Evolutionary conservation across 768 basidiomycete species (phyloP).

Genomic region (Mycena indigotica): DNA sequence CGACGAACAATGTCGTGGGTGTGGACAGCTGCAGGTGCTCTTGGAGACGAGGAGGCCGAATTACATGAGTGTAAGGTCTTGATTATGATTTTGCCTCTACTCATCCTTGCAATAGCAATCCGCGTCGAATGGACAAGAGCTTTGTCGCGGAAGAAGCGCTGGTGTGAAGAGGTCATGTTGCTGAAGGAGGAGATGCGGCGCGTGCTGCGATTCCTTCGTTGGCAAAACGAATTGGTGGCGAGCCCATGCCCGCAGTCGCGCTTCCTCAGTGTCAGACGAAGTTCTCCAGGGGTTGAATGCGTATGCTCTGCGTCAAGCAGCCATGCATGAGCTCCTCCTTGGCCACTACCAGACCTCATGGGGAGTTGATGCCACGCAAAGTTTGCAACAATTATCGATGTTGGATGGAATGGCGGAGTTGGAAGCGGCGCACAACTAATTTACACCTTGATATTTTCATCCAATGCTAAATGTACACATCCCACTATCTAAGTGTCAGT

Average conservation of each 20-base stretch:
- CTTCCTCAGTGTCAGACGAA: neutral
- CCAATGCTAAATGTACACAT: neutral
- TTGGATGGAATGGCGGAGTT: neutral
- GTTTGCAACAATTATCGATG: neutral
- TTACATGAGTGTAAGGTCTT: constrained; percentile 8
- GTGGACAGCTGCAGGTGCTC: constrained; percentile 11
- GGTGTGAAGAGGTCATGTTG: constrained; percentile 17
- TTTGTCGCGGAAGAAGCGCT: constrained; percentile 3
- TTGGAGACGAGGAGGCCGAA: constrained; percentile 3
- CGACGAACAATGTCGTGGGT: constrained; percentile 2
- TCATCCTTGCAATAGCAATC: neutral
- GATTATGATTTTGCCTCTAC: too few species aligned
- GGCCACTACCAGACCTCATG: neutral
- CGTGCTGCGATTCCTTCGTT: neutral
- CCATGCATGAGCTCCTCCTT: neutral
- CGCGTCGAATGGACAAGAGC: constrained; percentile 17
- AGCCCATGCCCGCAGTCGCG: neutral
- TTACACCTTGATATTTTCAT: too few species aligned
- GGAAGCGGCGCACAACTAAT: neutral
- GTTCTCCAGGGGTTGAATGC: neutral
- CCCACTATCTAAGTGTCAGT: neutral
- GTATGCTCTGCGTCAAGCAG: neutral
- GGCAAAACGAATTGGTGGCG: constrained; percentile 9
- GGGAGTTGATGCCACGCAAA: neutral
- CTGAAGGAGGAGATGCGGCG: constrained; percentile 18